Percentiles rank a stretch among this genome's conserved stretches.
Conservation (phyloP, 179 eudicot species). For the Kewa caespitosa region DNA sequence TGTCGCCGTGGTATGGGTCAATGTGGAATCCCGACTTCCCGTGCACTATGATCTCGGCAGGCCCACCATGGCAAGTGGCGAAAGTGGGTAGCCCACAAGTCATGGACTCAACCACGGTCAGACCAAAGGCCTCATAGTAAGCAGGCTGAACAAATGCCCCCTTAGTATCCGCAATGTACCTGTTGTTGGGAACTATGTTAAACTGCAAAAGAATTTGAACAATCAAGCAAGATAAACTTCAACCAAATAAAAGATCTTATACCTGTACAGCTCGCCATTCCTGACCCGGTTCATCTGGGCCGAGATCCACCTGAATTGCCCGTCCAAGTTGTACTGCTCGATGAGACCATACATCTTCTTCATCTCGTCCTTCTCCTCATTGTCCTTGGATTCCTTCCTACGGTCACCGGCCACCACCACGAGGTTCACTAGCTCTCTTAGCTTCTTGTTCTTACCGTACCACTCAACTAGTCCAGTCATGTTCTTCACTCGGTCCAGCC, state of each 20-base stretch:
- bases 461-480: constrained; percentile 70
- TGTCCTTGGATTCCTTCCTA: constrained; percentile 67
- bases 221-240: no score
- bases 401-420: constrained; percentile 67
- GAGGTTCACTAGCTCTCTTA: constrained; percentile 66
- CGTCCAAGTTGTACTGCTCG: constrained; percentile 60
- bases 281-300: constrained; percentile 70
- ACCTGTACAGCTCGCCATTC: constrained; percentile 84
- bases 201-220: no score
- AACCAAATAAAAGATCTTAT: no score
- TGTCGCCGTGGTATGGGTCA: constrained; percentile 73
- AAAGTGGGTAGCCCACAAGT: constrained; percentile 86
- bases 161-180: constrained; percentile 65
- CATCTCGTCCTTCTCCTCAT: constrained; percentile 74
- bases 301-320: constrained; percentile 84
- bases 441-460: constrained; percentile 68
- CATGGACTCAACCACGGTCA: constrained; percentile 86
- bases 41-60: constrained; percentile 89
- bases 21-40: constrained; percentile 78
- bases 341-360: constrained; percentile 66
- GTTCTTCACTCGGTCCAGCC: constrained; percentile 82
- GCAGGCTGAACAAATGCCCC: constrained; percentile 93
- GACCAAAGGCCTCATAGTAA: constrained; percentile 79
- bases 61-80: constrained; percentile 94
- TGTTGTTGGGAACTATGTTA: no score